These are phyloP conservation scores for Daldinia sp. DNA, from an alignment of 2,329 filamentous ascomycete species.

Conservation along the genomic window DNA sequence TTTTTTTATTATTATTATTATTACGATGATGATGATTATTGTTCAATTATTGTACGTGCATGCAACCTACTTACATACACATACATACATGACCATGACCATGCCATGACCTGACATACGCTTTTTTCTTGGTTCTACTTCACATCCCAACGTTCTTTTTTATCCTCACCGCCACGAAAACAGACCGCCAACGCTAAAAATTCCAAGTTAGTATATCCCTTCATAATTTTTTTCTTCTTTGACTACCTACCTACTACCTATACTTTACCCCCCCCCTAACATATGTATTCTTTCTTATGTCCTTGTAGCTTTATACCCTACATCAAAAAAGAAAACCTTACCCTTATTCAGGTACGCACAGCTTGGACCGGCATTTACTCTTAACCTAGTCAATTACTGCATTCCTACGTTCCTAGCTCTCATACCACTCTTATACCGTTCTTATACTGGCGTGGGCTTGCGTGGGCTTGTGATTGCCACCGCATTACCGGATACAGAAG, in stretches of 20 bases:
- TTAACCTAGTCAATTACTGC: slow-evolving; percentile 16
- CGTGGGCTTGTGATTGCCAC: slow-evolving; percentile 15
- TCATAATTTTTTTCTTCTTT: slow-evolving; percentile 15
- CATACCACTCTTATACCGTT: not conserved
- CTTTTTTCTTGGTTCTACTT: not conserved
- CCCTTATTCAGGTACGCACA: slow-evolving; percentile 13
- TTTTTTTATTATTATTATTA: not conserved
- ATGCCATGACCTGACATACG: not conserved
- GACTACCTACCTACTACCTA: too few relatives aligned
- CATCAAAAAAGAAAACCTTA: not conserved
- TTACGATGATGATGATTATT: not conserved
- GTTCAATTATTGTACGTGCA: not conserved
- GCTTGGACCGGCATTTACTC: slow-evolving; percentile 20
- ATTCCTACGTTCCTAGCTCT: slow-evolving; percentile 28
- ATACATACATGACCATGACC: not conserved
- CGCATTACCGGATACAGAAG: slow-evolving; percentile 21
- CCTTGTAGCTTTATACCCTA: slow-evolving; percentile 6
- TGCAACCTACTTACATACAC: not conserved
- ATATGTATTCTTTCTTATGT: not conserved
- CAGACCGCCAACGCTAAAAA: slow-evolving; percentile 14
- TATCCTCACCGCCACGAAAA: slow-evolving; percentile 37
- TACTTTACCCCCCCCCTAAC: not conserved
- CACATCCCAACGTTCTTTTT: not conserved
- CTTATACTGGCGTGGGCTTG: not conserved
- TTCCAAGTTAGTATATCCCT: slow-evolving; percentile 15